Evolutionary conservation across 2,329 filamentous ascomycete genomes (phyloP), one percentile per base, ranked within the genome.

Genomic region (Penicillium sp.): DNA sequence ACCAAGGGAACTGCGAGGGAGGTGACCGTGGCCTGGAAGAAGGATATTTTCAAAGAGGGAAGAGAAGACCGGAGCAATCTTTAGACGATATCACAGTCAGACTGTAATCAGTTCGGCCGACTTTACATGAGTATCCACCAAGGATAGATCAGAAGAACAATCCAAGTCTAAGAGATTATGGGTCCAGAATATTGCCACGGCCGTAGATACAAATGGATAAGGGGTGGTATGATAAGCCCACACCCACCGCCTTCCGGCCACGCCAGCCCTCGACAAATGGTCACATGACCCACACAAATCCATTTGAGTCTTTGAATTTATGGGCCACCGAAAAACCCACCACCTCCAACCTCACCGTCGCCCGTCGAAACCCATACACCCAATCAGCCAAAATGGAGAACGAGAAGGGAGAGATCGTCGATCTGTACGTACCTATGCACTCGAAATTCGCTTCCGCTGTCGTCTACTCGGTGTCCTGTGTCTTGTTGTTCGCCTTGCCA

Each of bases 351-450:
- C 65, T 68, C 69, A 69, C 69, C 70, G 70, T 67, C 68, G 66
- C 73, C 73, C 71, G 71, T 71, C 70, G 69, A 75, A 75, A 66
- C 65, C 70, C 69, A 63, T 58, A 74, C 67, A 74, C 75, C 31
- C 31, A 71, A 73, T 73, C 66, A 75, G 76, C 73, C 78, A 93
- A 87, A 83, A 99, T 98, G 95, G 95, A 99, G 88, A 99, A 99
- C 92, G 95, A 98, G 87, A 92, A 92, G 85, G 94, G 94, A 85
- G 92, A 98, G 84, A 93, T 97, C 85, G 95, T 98, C 82, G 94
- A 98, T 85, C 92, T 96, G 92, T 96, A 89, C 83, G 89, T 82
- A 70, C 50, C 47, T 58, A 49, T 54, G 60, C 53, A 65, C 62
- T 60, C 54, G 49, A 47, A 47, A 56, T 55, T 60, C 61, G 61